phyloP scores from a whole-genome alignment of 805 yeast genomes.

The Lachancea waltii region DNA sequence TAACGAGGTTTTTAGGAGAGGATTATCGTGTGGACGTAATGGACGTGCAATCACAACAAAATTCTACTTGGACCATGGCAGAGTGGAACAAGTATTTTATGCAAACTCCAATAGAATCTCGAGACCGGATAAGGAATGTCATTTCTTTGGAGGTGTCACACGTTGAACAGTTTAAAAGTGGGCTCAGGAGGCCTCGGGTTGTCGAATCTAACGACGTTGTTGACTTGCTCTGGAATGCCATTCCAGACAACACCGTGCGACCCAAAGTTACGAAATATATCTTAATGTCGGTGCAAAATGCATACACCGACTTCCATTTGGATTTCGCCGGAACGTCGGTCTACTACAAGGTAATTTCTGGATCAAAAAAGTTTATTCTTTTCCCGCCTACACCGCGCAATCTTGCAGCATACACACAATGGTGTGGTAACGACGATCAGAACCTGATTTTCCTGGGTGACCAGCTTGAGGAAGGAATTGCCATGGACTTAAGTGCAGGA shows the following conservation, averaged over 20 bases:
- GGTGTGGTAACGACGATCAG: constrained; percentile 65
- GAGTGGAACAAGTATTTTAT: constrained; percentile 71
- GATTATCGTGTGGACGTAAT: constrained; percentile 68
- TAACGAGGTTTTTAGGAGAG: constrained; percentile 47
- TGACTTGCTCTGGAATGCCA: constrained; percentile 50
- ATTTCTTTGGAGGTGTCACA: constrained; percentile 73
- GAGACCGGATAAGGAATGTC: constrained; percentile 72
- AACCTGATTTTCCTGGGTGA: constrained; percentile 60
- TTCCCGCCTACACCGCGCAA: constrained; percentile 69
- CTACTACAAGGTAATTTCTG: constrained; percentile 75
- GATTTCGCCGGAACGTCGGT: constrained; percentile 94
- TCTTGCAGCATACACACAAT: constrained; percentile 52
- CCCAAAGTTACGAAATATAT: constrained; percentile 73
- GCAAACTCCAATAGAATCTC: constrained; percentile 33
- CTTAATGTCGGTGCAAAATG: constrained; percentile 73
- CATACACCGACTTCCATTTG: constrained; percentile 85
- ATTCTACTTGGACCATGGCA: constrained; percentile 52
- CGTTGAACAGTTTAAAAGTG: constrained; percentile 39
- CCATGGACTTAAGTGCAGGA: constrained; percentile 50
- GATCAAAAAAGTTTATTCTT: constrained; percentile 67
- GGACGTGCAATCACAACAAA: constrained; percentile 82
- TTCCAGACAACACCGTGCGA: constrained; percentile 21
- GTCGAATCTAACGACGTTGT: constrained; percentile 67
- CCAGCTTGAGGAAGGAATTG: constrained; percentile 43
- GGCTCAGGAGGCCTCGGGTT: constrained; percentile 55